These are phyloP conservation scores for Sequoiadendron giganteum DNA, from an alignment of 75 land plant genomes.

Conservation along the genomic window DNA sequence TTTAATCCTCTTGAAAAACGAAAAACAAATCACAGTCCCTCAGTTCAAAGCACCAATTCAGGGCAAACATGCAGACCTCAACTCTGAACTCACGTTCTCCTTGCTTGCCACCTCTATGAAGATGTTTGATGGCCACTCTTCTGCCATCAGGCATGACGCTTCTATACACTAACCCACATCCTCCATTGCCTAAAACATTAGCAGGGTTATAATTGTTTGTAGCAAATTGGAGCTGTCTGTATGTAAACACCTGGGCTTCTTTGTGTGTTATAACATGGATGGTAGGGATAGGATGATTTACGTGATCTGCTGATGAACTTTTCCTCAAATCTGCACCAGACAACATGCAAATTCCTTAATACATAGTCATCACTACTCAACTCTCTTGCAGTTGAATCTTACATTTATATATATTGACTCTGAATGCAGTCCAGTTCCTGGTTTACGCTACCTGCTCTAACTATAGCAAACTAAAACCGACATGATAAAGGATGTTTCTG, in stretches of 20 bases:
- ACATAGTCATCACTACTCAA: background rate
- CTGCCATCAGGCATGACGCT: slow-evolving; percentile 64
- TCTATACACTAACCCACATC: slow-evolving; percentile 72
- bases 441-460: background rate
- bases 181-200: slow-evolving; percentile 78
- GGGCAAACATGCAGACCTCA: slow-evolving; percentile 42
- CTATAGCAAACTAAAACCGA: background rate
- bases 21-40: background rate
- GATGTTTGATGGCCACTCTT: slow-evolving; percentile 65
- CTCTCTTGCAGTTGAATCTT: background rate
- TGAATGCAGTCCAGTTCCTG: background rate
- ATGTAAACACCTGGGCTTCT: slow-evolving; percentile 67
- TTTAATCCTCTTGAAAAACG: background rate
- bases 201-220: slow-evolving; percentile 63
- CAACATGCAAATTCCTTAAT: background rate
- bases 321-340: slow-evolving; percentile 4
- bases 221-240: slow-evolving; percentile 73
- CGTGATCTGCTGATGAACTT: background rate
- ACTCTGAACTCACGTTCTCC: slow-evolving; percentile 84
- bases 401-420: background rate
- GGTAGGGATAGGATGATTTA: background rate
- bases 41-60: background rate
- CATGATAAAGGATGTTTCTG: background rate
- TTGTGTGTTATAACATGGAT: slow-evolving; percentile 10
- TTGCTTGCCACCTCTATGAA: slow-evolving; percentile 74